Base-by-base conservation (phyloP, 768 basidiomycete genomes). In the Mrakia gelida region DNA sequence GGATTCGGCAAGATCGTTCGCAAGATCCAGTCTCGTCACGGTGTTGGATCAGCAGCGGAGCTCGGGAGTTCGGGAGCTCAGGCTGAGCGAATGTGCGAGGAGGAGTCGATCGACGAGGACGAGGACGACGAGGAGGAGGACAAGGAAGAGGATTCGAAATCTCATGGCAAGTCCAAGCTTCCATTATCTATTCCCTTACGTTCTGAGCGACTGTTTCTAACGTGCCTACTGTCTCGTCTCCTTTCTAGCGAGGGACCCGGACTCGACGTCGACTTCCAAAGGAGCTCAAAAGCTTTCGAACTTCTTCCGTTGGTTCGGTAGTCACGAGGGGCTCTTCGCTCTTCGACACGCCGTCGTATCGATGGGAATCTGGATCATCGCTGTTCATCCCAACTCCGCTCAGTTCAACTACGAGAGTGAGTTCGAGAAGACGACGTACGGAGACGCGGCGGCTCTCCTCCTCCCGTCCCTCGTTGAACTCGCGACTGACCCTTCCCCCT, bases 281-380 rank as follows among this genome's bases (percentile, higher is more conserved):
- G 80, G 80, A 0, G 30, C 86, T 30, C 88, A 89, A 81, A 70
- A 70, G 34, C 7, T 88, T 2, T 85, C 86, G 74, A 32, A 54
- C 2, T 18, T 84, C 21, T 87, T 86, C 80, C 80, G 83, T 28
- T 88, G 88, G 86, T 81, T 84, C 0, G 83, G 82, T 43, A 87
- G 87, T 0, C 82, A 87, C 0, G 85, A 87, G 76, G 88, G 84
- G 7, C 70, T 86, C 83, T 90, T 89, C 79, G 86, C 87, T 0
- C 85, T 89, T 81, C 87, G 88, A 82, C 88, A 88, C 78, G 86
- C 85, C 0, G 49, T 89, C 10, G 80, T 89, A 16, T 86, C 2
- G 90, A 88, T 88, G 82, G 79, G 26, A 75, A 80, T 77, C 78
- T 81, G 49, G 63, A 79, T 63, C 63, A 79, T 82, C 70, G 80